Evolutionary conservation across 805 yeast genomes (phyloP).

Genomic region (Pichia rugopelliculosa): DNA sequence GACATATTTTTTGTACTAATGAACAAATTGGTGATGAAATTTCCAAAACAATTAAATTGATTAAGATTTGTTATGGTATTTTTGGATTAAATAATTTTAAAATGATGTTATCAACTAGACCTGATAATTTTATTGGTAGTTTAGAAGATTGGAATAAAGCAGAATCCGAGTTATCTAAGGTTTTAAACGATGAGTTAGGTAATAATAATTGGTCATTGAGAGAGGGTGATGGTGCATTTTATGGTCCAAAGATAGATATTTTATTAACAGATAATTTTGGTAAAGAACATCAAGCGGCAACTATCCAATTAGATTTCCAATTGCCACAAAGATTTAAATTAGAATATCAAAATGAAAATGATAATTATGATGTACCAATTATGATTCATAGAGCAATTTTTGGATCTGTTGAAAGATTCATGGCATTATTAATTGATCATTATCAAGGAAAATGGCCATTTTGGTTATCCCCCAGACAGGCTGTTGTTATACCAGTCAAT

Average conservation of each 20-base stretch:
- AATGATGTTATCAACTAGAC: slow-evolving; percentile 78
- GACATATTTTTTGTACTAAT: slow-evolving; percentile 84
- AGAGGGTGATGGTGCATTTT: slow-evolving; percentile 95
- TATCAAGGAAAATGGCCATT: slow-evolving; percentile 95
- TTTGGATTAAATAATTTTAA: slow-evolving; percentile 56
- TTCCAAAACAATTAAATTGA: slow-evolving; percentile 57
- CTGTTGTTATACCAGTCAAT: slow-evolving; percentile 73
- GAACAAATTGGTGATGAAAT: slow-evolving; percentile 76
- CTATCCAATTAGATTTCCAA: slow-evolving; percentile 92
- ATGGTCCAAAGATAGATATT: slow-evolving; percentile 94
- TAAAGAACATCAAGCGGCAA: slow-evolving; percentile 88
- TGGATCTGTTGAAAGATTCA: slow-evolving; percentile 88
- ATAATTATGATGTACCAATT: slow-evolving; percentile 62
- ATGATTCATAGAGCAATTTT: slow-evolving; percentile 93
- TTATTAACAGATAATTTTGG: slow-evolving; percentile 71
- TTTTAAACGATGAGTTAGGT: slow-evolving; percentile 46
- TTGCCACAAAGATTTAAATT: slow-evolving; percentile 79
- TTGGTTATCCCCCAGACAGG: slow-evolving; percentile 93
- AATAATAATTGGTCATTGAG: slow-evolving; percentile 56
- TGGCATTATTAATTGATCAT: slow-evolving; percentile 86
- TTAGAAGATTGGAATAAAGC: slow-evolving; percentile 76
- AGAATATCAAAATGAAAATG: slow-evolving; percentile 51
- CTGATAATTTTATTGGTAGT: slow-evolving; percentile 74
- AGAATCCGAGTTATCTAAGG: slow-evolving; percentile 55
- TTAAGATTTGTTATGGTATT: slow-evolving; percentile 64